Percentiles rank a stretch among this genome's conserved stretches.
Evolutionary conservation across 2,329 filamentous ascomycete species (phyloP).

Genomic region (Aureobasidium zeae): DNA sequence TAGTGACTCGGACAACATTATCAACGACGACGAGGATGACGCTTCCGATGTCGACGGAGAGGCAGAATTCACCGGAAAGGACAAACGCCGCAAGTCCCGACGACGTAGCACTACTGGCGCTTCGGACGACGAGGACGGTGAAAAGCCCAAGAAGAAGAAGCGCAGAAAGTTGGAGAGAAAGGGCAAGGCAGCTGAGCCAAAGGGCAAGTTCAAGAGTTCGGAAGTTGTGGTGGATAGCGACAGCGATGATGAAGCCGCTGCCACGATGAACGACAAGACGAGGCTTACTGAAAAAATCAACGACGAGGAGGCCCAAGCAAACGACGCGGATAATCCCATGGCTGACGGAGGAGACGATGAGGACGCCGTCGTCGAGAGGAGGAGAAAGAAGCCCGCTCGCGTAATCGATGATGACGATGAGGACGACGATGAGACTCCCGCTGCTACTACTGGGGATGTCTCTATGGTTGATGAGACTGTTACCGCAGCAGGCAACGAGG

Average conservation of each 20-base stretch:
- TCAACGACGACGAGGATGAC: conserved; percentile 35
- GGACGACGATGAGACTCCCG: conserved; percentile 23
- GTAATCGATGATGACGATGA: conserved; percentile 27
- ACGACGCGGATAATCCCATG: conserved; percentile 13
- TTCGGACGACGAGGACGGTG: conserved; percentile 45
- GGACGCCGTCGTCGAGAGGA: conserved; percentile 16
- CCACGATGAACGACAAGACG: conserved; percentile 21
- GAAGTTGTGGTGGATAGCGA: conserved; percentile 76
- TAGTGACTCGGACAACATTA: conserved; percentile 28
- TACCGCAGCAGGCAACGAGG: conserved; percentile 16
- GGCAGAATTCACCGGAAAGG: conserved; percentile 34
- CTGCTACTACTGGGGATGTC: conserved; percentile 16
- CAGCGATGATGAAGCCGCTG: conserved; percentile 41
- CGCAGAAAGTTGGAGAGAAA: conserved; percentile 52
- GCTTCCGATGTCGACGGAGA: conserved; percentile 33
- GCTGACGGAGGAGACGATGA: conserved; percentile 18
- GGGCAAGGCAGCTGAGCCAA: conserved; percentile 29
- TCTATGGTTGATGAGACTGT: conserved; percentile 15
- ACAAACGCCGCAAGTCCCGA: conserved; percentile 28
- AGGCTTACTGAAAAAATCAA: conserved; percentile 18
- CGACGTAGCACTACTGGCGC: conserved; percentile 28
- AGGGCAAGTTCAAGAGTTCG: conserved; percentile 69
- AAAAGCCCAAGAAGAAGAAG: conserved; percentile 51
- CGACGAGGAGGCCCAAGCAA: conserved; percentile 23
- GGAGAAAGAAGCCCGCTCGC: conserved; percentile 25